Percentiles rank a stretch among this genome's conserved stretches.
Evolutionary conservation across 2,329 filamentous ascomycete species (phyloP).

Genomic region (Nigrospora sphaerica): DNA sequence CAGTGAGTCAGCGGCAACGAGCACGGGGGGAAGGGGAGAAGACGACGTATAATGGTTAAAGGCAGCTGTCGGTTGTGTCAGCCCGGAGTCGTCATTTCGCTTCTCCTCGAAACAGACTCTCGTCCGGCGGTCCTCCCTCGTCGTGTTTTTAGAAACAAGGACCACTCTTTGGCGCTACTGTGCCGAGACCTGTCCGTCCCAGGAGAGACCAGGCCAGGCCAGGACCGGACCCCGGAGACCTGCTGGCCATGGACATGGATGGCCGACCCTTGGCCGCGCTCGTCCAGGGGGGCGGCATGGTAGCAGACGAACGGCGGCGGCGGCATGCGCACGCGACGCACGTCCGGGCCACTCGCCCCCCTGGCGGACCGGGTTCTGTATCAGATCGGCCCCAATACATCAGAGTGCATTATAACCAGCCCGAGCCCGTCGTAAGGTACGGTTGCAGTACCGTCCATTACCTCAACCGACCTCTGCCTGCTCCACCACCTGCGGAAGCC

Average conservation of each 20-base stretch:
- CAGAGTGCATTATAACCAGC: conserved; percentile 12
- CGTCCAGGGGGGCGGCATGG: too few relatives aligned
- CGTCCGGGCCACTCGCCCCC: conserved; percentile 18
- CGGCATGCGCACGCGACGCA: conserved; percentile 17
- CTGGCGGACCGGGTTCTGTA: conserved; percentile 17
- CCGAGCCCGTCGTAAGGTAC: conserved; percentile 8
- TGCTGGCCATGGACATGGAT: too few relatives aligned
- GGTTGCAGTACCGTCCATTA: conserved; percentile 13
- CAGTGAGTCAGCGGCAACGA: too few relatives aligned
- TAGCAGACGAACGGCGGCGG: neutral
- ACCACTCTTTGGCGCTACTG: too few relatives aligned
- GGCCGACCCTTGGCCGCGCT: too few relatives aligned
- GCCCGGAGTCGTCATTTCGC: neutral
- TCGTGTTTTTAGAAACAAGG: conserved; percentile 10
- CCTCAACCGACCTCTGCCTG: conserved; percentile 15
- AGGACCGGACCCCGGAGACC: too few relatives aligned
- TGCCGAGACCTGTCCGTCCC: too few relatives aligned
- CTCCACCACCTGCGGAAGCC: conserved; percentile 8
- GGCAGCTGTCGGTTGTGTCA: too few relatives aligned
- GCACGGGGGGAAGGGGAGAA: too few relatives aligned
- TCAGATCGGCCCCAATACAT: conserved; percentile 19
- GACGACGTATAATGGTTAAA: too few relatives aligned
- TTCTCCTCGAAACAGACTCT: neutral
- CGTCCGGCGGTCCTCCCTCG: neutral
- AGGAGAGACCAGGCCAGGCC: too few relatives aligned